Evolutionary conservation across 1,139 yeast species (phyloP).

Genomic region (Debaryomycetaceae sp.): DNA sequence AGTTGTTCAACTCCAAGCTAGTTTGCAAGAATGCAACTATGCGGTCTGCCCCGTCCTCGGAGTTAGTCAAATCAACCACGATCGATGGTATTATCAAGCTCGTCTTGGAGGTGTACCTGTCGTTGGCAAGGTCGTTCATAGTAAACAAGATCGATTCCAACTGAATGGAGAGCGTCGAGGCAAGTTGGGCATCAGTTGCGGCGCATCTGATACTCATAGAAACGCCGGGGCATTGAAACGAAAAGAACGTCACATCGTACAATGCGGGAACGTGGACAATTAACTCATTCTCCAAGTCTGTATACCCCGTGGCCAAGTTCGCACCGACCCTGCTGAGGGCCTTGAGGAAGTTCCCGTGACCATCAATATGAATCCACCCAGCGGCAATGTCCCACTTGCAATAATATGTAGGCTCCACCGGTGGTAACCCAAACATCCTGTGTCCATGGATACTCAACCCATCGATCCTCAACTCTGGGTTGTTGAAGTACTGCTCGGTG

Average conservation of each 20-base stretch:
- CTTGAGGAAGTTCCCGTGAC: slow-evolving; percentile 45
- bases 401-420: slow-evolving; percentile 78
- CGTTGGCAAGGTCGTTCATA: slow-evolving; percentile 67
- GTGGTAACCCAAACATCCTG: slow-evolving; percentile 89
- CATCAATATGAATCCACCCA: slow-evolving; percentile 53
- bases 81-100: slow-evolving; percentile 50
- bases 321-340: slow-evolving; percentile 40
- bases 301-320: slow-evolving; percentile 58
- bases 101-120: slow-evolving; percentile 55
- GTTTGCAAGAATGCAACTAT: slow-evolving; percentile 41
- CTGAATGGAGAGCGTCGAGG: slow-evolving; percentile 13
- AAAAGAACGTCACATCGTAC: slow-evolving; percentile 65
- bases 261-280: slow-evolving; percentile 52
- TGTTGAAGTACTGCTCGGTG: slow-evolving; percentile 15
- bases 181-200: slow-evolving; percentile 18
- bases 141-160: slow-evolving; percentile 40
- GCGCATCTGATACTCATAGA: slow-evolving; percentile 13
- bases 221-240: slow-evolving; percentile 40
- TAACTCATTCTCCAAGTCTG: slow-evolving; percentile 72
- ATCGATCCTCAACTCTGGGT: slow-evolving; percentile 51
- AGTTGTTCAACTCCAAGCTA: slow-evolving; percentile 55
- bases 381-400: slow-evolving; percentile 86
- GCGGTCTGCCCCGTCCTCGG: slow-evolving; percentile 22
- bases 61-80: slow-evolving; percentile 23
- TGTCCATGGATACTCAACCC: slow-evolving; percentile 77